Percentiles rank a stretch among this genome's conserved stretches.
phyloP scores from a whole-genome alignment of 495 filamentous ascomycete species.

The Mytilinidion resinicola region DNA sequence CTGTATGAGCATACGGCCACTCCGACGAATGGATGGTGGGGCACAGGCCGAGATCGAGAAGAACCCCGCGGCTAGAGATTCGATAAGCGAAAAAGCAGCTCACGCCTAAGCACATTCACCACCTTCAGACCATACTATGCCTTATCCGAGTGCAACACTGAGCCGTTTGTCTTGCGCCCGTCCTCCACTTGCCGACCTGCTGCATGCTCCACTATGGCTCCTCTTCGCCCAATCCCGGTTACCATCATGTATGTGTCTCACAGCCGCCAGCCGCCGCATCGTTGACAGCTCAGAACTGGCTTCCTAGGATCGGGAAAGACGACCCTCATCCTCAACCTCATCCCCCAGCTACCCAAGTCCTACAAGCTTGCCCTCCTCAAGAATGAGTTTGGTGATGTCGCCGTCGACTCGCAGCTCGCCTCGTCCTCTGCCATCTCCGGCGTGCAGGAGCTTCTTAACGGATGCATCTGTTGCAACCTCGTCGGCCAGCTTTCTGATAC shows the following conservation, averaged over 20 bases:
- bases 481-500: slow-evolving; percentile 83
- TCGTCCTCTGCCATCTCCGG: slow-evolving; percentile 74
- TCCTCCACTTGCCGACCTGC: no score
- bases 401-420: slow-evolving; percentile 86
- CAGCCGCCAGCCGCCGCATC: slow-evolving; percentile 83
- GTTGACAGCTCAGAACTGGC: slow-evolving; percentile 50
- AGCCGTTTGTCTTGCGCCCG: no score
- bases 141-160: no score
- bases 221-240: background rate
- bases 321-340: slow-evolving; percentile 75
- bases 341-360: slow-evolving; percentile 69
- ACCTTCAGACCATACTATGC: no score
- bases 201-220: background rate
- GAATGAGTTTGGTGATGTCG: slow-evolving; percentile 95
- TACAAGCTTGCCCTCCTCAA: slow-evolving; percentile 94
- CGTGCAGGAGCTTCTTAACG: slow-evolving; percentile 85
- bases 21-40: no score
- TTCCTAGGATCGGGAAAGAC: slow-evolving; percentile 71
- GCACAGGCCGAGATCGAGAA: no score
- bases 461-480: slow-evolving; percentile 98
- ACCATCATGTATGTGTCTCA: slow-evolving; percentile 1
- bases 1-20: no score
- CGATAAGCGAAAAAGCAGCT: no score
- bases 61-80: no score
- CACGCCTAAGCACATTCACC: no score